These are phyloP conservation scores for Detonula confervacea DNA, from an alignment of 352 stramenopile genomes.

Conservation along the genomic window DNA sequence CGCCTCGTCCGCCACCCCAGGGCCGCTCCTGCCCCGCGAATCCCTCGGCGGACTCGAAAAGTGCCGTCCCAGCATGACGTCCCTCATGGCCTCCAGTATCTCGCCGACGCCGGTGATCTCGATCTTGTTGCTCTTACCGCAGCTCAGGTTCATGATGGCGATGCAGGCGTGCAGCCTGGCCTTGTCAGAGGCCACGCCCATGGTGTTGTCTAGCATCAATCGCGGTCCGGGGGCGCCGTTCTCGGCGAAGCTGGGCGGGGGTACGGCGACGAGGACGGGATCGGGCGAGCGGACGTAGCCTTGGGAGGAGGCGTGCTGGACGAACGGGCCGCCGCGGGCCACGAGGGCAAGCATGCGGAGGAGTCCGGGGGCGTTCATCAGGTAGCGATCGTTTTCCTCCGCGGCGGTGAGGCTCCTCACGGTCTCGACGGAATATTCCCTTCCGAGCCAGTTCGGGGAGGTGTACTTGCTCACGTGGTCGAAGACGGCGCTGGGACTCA, in stretches of 20 bases:
- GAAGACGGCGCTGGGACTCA: neutral
- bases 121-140: constrained; percentile 85
- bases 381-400: constrained; percentile 81
- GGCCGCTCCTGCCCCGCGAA: neutral
- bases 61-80: constrained; percentile 76
- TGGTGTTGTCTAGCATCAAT: constrained; percentile 9
- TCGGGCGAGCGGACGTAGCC: neutral
- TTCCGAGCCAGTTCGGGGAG: constrained; percentile 63
- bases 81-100: constrained; percentile 80
- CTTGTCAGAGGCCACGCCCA: constrained; percentile 71
- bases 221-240: constrained; percentile 3
- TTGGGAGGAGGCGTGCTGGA: constrained; percentile 30
- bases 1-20: constrained; percentile 64
- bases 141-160: constrained; percentile 86
- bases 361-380: constrained; percentile 77
- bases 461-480: constrained; percentile 48
- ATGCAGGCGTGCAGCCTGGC: constrained; percentile 83
- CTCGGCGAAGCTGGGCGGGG: constrained; percentile 23
- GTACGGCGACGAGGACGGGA: constrained; percentile 15
- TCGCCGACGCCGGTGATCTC: constrained; percentile 80
- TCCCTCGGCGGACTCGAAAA: constrained; percentile 36
- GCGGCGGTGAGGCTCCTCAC: constrained; percentile 81
- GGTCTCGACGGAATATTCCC: constrained; percentile 84
- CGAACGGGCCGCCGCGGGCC: constrained; percentile 77
- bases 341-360: constrained; percentile 78